phyloP scores from a whole-genome alignment of 2,329 filamentous ascomycete genomes.

The Aspergillus sclerotialis region DNA sequence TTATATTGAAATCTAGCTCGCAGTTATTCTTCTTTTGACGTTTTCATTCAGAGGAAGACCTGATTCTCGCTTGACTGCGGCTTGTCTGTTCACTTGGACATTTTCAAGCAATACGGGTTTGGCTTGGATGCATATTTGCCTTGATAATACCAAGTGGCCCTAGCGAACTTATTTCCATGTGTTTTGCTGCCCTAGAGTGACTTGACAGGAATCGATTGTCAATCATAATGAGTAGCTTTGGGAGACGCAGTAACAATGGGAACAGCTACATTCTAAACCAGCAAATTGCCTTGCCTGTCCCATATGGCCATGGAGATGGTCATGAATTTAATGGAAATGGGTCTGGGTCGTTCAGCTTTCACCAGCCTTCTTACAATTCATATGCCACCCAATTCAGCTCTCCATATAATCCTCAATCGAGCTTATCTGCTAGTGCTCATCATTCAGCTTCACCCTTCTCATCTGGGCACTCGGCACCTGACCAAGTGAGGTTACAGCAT shows the following conservation, averaged over 20 bases:
- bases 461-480: conserved; percentile 27
- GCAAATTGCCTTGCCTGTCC: conserved; percentile 22
- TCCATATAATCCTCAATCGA: conserved; percentile 27
- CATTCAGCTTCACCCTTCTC: conserved; percentile 23
- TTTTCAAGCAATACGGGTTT: too few species aligned
- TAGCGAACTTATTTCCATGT: too few species aligned
- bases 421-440: conserved; percentile 23
- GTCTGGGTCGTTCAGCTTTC: conserved; percentile 23
- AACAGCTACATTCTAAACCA: conserved; percentile 28
- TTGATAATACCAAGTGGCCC: too few species aligned
- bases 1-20: too few species aligned
- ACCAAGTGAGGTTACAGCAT: conserved; percentile 27
- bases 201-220: too few species aligned
- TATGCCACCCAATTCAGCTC: conserved; percentile 32
- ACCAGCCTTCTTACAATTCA: conserved; percentile 28
- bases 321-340: conserved; percentile 25
- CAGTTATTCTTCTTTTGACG: too few species aligned
- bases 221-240: conserved; percentile 32
- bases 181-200: too few species aligned
- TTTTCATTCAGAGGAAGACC: too few species aligned
- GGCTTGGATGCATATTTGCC: too few species aligned
- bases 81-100: too few species aligned
- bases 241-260: conserved; percentile 30
- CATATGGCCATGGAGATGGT: conserved; percentile 23
- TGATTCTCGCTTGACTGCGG: too few species aligned